Evolutionary conservation across 345 rosid species (phyloP), one percentile per base, ranked within the genome.

Genomic region (Citrus unshiu): DNA sequence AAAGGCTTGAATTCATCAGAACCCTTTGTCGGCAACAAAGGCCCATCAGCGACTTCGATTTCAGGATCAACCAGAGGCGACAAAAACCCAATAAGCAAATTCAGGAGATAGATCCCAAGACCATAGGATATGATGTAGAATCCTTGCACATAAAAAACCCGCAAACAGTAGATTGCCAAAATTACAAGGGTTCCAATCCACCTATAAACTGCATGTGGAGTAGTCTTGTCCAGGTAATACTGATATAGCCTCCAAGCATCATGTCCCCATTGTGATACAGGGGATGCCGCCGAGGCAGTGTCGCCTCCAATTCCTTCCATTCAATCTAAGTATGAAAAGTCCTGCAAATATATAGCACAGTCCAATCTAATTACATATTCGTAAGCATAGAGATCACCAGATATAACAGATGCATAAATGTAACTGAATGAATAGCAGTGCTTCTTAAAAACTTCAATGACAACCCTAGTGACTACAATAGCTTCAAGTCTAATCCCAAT

Each of bases 1-100:
- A 93, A 95, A 2, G 98, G 98, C 89, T 91, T 93, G 89, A 95
- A 95, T 85, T 95, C 99, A 81, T 95, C 98, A 60, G 99, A 95
- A 73, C 95, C 96, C 84, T 91, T 92, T 18, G 99, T 95, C 1
- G 99, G 99, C 77, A 95, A 83, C 43, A 85, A 58, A 82, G 99
- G 91, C n/a, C 96, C 97, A 80, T 91, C 95, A 12, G 94, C 85
- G 65, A 51, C 84, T 32, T 93, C 96, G 75, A 90, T 56, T 81
- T 93, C 98, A 25, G 99, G 99, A 85, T 93, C 98, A 77, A 91
- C 95, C 70, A 93, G 85, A 74, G 99, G 99, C 10, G 99, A 95
- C 86, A 95, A 80, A 84, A 95, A 95, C 72, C 99, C 99, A 8
- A 95, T 93, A 29, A 95, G 88, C 80, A 95, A 88, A 88, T 93